phyloP scores from a whole-genome alignment of 805 yeast genomes.

The Cyberlindnera subsufficiens region DNA sequence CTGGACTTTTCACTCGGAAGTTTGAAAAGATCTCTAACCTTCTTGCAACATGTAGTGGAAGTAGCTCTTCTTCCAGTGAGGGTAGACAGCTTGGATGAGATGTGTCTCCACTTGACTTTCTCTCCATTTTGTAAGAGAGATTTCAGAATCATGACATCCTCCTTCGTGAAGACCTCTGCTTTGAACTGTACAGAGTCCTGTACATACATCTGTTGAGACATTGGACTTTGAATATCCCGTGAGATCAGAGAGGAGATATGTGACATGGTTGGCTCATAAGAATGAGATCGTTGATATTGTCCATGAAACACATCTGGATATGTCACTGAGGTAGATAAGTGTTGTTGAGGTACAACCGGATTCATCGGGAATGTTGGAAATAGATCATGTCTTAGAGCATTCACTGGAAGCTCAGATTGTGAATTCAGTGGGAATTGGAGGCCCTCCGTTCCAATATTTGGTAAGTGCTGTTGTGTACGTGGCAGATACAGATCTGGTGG shows the following conservation, averaged over 20 bases:
- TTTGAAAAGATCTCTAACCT: conserved; percentile 49
- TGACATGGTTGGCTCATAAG: not conserved
- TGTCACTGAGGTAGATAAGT: not conserved
- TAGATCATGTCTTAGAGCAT: no score
- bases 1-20: conserved; percentile 42
- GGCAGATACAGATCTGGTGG: not conserved
- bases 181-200: not conserved
- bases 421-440: conserved; percentile 2
- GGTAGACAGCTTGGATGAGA: conserved; percentile 39
- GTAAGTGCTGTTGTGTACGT: not conserved
- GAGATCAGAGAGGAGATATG: no score
- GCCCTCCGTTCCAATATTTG: not conserved
- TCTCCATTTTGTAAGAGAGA: conserved; percentile 47
- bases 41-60: conserved; percentile 48
- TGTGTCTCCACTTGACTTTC: conserved; percentile 53
- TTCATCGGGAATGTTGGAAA: no score
- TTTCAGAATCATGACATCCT: conserved; percentile 40
- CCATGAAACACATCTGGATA: not conserved
- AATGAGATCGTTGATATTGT: not conserved
- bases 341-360: no score
- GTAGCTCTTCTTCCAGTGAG: conserved; percentile 28
- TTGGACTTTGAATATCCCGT: no score
- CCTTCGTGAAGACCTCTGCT: conserved; percentile 24
- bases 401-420: not conserved
- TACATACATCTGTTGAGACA: not conserved